A percentile compares a stretch with the other conserved stretches of the same genome.
These are phyloP conservation scores for Heterobasidion occidentale DNA, from an alignment of 1,284 basidiomycete genomes.

Conservation along the genomic window DNA sequence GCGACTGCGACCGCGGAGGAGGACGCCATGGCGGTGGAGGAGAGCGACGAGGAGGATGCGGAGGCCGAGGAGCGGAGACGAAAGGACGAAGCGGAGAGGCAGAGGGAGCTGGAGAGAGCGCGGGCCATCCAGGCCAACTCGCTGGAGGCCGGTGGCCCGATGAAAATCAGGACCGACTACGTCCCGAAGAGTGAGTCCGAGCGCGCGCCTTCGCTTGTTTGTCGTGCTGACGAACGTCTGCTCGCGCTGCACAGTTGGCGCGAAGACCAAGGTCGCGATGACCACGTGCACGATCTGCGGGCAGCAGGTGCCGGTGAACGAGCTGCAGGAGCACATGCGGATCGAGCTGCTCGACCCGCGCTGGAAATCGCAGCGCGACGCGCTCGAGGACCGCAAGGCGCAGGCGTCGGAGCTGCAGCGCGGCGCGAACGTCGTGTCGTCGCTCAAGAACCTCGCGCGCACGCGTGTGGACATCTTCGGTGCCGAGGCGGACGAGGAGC, in stretches of 20 bases:
- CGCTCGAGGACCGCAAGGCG: conserved; percentile 79
- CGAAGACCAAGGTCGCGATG: conserved; percentile 61
- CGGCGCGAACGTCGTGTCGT: conserved; percentile 87
- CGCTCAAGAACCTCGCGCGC: conserved; percentile 84
- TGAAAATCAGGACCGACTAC: conserved; percentile 97
- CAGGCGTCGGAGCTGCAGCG: conserved; percentile 85
- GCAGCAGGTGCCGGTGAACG: conserved; percentile 90
- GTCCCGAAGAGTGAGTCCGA: conserved; percentile 76
- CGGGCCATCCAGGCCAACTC: conserved; percentile 71
- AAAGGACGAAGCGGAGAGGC: conserved; percentile 71
- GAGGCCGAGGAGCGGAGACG: conserved; percentile 56
- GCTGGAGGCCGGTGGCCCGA: conserved; percentile 71
- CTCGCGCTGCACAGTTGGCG: conserved; percentile 44
- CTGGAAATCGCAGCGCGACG: conserved; percentile 93
- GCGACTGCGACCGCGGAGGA: conserved; percentile 53
- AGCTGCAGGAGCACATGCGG: conserved; percentile 96
- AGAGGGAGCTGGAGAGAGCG: conserved; percentile 70
- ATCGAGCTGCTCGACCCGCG: conserved; percentile 96
- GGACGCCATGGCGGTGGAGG: conserved; percentile 65
- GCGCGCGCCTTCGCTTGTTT: conserved; percentile 4
- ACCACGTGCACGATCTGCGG: conserved; percentile 92
- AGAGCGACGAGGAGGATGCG: conserved; percentile 71
- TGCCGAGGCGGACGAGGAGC: conserved; percentile 83
- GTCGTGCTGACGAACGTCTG: conserved; percentile 8
- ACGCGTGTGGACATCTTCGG: conserved; percentile 95